Evolutionary conservation across 495 filamentous ascomycete species (phyloP), one percentile per base, ranked within the genome.

Genomic region (Saxophila tyrrhenica): DNA sequence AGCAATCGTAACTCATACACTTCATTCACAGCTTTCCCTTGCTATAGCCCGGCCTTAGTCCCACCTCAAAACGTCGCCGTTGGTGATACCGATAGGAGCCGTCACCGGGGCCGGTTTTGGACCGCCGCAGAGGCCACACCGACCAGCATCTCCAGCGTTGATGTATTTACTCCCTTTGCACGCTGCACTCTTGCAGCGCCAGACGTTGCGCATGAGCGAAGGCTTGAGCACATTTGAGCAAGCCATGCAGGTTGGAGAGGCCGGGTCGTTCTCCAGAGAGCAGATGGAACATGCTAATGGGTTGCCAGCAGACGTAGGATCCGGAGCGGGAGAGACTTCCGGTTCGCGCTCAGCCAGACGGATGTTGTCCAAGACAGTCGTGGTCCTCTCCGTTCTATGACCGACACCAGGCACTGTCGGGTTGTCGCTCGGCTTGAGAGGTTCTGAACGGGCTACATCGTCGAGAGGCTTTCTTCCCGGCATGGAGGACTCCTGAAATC

Each of bases 151-250:
- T 1, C 72, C 74, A 2, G 82, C 72, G 60, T 88, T 89, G 45
- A 78, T 53, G 63, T 86, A 88, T 9, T 60, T 25, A 25, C 69
- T 73, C 25, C 69, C 76, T 50, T 64, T 61, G 61, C 84, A 86
- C 2, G 66, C 58, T 15, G 61, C 58, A 61, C 76, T 79, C 19
- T 58, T 62, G 60, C 85, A 88, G 29, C 69, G 70, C 85, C 85
- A 88, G 20, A 75, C 66, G 24, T 69, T 59, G 2, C 70, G 63
- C 25, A 81, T 68, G 41, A 70, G 72, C 13, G 62, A 49, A 0
- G 72, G 64, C 38, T 80, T 68, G 17, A 89, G 70, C 8, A 87
- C 83, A 56, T 87, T 77, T 23, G 79, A 73, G 57, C 85, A 89
- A 43, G 79, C 75, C 2, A 65, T 62, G 62, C 85, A 89, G 11